A percentile compares a stretch with the other conserved stretches of the same genome.
phyloP scores from a whole-genome alignment of 164 flowering plant genomes.

The grape (Vitis vinifera) region DNA sequence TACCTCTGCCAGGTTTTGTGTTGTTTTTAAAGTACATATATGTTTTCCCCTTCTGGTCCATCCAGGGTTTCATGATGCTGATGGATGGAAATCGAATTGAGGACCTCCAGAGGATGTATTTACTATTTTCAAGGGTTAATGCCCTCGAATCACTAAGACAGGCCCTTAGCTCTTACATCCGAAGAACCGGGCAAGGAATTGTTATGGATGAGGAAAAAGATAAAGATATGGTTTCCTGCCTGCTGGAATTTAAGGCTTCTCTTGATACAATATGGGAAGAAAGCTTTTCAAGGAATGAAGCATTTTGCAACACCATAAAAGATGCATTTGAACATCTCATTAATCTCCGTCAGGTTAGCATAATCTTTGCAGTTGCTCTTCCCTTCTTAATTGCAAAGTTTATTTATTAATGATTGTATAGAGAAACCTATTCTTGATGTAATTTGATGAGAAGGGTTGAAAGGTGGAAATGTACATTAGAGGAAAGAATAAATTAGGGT shows the following conservation, averaged over 20 bases:
- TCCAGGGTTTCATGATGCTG: constrained; percentile 85
- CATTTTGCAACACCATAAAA: constrained; percentile 81
- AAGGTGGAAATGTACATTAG: not conserved
- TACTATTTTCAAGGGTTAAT: constrained; percentile 73
- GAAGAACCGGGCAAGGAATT: constrained; percentile 80
- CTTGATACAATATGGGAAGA: constrained; percentile 94
- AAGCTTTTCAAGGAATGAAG: constrained; percentile 82
- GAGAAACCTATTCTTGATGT: not conserved
- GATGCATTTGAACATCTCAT: constrained; percentile 97
- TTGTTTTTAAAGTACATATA: not conserved
- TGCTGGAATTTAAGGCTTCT: constrained; percentile 84
- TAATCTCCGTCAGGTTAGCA: constrained; percentile 86
- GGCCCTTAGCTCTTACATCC: constrained; percentile 76
- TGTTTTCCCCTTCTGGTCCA: constrained; percentile 1
- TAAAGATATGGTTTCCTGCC: constrained; percentile 84
- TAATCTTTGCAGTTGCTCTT: not conserved
- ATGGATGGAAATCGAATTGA: constrained; percentile 94
- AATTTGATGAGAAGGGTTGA: not conserved
- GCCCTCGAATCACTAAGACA: constrained; percentile 85
- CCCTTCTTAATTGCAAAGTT: not conserved
- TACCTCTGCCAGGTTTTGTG: not conserved
- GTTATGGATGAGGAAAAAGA: constrained; percentile 99
- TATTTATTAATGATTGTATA: not conserved
- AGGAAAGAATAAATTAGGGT: not conserved
- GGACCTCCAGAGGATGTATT: constrained; percentile 86